Percentiles rank a stretch among this genome's conserved stretches.
phyloP scores from a whole-genome alignment of 129 eudicot genomes.

The Deinandra increscens region DNA sequence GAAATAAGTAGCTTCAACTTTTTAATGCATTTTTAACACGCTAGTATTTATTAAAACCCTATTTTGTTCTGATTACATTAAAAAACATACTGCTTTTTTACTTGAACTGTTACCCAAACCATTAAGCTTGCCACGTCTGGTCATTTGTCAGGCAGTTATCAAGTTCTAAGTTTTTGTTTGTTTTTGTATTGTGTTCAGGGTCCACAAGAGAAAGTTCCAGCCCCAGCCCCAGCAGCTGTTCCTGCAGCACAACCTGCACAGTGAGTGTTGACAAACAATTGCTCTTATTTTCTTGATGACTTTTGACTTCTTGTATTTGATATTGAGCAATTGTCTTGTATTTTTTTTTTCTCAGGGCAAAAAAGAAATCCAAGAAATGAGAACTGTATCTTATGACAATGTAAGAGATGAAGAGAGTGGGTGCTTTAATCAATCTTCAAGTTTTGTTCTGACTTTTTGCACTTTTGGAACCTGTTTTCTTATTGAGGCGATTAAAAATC shows the following conservation, averaged over 20 bases:
- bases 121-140: no score
- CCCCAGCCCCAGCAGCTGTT: constrained; percentile 47
- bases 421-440: constrained; percentile 19
- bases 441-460: constrained; percentile 43
- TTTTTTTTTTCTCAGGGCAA: constrained; percentile 36
- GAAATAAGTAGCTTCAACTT: no score
- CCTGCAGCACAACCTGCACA: constrained; percentile 49
- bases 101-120: no score
- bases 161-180: neutral
- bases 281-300: neutral
- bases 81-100: no score
- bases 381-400: neutral
- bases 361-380: constrained; percentile 84
- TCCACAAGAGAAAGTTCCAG: constrained; percentile 48
- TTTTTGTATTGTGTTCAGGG: constrained; percentile 34
- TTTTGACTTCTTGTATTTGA: neutral
- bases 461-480: constrained; percentile 14
- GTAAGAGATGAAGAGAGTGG: constrained; percentile 22
- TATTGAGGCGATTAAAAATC: constrained; percentile 9
- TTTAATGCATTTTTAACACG: no score
- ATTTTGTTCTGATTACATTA: no score
- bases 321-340: neutral
- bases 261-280: constrained; percentile 32
- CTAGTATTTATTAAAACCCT: no score
- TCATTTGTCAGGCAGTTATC: neutral